Evolutionary conservation across 2,329 filamentous ascomycete species (phyloP).

Genomic region (Monosporascus cannonballus): DNA sequence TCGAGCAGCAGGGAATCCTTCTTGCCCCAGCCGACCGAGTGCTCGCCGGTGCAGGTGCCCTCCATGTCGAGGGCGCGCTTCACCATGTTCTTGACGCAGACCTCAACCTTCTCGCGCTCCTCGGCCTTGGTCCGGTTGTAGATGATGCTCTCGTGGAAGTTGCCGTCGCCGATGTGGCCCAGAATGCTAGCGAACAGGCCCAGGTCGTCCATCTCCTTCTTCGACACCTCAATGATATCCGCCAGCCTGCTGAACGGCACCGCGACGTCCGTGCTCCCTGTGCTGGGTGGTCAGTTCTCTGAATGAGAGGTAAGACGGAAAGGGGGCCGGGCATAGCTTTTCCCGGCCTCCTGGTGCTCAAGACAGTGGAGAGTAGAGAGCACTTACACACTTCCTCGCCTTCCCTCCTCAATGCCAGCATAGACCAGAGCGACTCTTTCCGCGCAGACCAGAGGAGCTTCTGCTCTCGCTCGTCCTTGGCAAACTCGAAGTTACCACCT

Average conservation of each 20-base stretch:
- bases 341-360: too few species aligned
- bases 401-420: slow-evolving; percentile 61
- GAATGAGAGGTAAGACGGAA: background rate
- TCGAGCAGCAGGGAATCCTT: slow-evolving; percentile 75
- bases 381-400: slow-evolving; percentile 66
- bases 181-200: slow-evolving; percentile 83
- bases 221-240: slow-evolving; percentile 74
- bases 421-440: slow-evolving; percentile 80
- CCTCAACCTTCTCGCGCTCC: slow-evolving; percentile 70
- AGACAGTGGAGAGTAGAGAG: slow-evolving; percentile 34
- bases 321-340: too few species aligned
- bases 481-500: slow-evolving; percentile 69
- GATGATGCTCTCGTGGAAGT: slow-evolving; percentile 91
- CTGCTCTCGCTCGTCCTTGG: slow-evolving; percentile 63
- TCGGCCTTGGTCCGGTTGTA: slow-evolving; percentile 66
- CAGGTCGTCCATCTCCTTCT: slow-evolving; percentile 81
- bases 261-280: slow-evolving; percentile 76
- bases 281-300: background rate
- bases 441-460: slow-evolving; percentile 73
- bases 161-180: slow-evolving; percentile 88
- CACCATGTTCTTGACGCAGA: slow-evolving; percentile 85
- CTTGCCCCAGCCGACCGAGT: slow-evolving; percentile 81
- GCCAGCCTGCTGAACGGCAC: slow-evolving; percentile 72
- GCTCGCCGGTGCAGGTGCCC: slow-evolving; percentile 85
- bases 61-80: slow-evolving; percentile 89